These are phyloP conservation scores for Pholiota microspora DNA, from an alignment of 768 basidiomycete species.

Conservation along the genomic window DNA sequence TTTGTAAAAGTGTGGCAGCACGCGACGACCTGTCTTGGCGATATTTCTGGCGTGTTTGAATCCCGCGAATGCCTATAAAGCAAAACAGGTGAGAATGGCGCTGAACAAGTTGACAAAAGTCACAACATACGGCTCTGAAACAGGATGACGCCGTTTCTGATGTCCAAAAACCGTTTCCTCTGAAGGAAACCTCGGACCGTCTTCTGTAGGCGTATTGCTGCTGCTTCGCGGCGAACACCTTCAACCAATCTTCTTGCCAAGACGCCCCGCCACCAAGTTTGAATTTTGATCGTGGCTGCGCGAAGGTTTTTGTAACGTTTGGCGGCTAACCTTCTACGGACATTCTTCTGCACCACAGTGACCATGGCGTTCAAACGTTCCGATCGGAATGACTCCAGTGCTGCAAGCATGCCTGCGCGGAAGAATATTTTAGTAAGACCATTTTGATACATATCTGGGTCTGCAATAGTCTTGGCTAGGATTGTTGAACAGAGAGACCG, in stretches of 20 bases:
- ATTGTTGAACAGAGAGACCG: conserved; percentile 80
- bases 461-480: conserved; percentile 82
- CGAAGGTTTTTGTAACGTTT: conserved; percentile 76
- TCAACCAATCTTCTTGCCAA: conserved; percentile 71
- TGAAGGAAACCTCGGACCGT: conserved; percentile 72
- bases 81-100: not conserved
- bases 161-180: conserved; percentile 63
- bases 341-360: conserved; percentile 97
- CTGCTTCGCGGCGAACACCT: conserved; percentile 66
- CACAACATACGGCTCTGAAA: conserved; percentile 81
- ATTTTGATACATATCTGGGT: conserved; percentile 95
- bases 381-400: conserved; percentile 87
- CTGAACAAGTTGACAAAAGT: not conserved
- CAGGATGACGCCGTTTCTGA: conserved; percentile 58
- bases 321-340: conserved; percentile 81
- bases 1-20: conserved; percentile 77
- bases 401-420: conserved; percentile 97
- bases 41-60: conserved; percentile 62
- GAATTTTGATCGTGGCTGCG: conserved; percentile 76
- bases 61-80: conserved; percentile 67
- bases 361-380: conserved; percentile 87
- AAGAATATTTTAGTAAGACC: conserved; percentile 99
- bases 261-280: conserved; percentile 94
- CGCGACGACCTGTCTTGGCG: conserved; percentile 49
- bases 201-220: conserved; percentile 76